Evolutionary conservation across 306 rosid species (phyloP), one percentile per base, ranked within the genome.

Genomic region (Begonia peltatifolia): DNA sequence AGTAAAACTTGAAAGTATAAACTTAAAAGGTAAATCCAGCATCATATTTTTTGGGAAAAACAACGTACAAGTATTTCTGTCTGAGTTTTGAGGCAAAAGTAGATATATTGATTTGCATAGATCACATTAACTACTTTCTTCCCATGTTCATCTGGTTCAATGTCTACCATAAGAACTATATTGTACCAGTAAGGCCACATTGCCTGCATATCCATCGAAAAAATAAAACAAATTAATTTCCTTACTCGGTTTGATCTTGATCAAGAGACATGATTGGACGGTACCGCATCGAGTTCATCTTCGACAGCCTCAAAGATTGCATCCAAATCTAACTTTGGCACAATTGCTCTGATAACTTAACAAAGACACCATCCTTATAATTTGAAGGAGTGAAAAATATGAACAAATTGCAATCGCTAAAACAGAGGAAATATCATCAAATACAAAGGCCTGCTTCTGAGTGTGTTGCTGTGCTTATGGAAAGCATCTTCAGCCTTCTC

Each of bases 121-220:
- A 76, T 76, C 71, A 71, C 78, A 23, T 76, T 76, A 75, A 68
- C 71, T 30, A 78, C 78, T 55, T 75, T 66, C 59, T 77, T 77
- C 54, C 73, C 83, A n/a, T 70, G 79, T 61, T 49, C 83, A 42
- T 77, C 83, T 10, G 79, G 79, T 57, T 77, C 83, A 10, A 77
- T 71, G 63, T 77, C 79, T 58, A 69, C 76, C 41, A 69, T 77
- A 7, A 77, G 72, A 10, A 79, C 79, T 48, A 77, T 77, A 71
- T 77, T 75, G 48, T 41, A 77, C 43, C 83, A 76, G 50, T 69
- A 72, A 57, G 75, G 73, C 8, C 79, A 72, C 83, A 77, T 77
- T 52, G 83, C 83, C 79, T 77, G 61, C 43, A 41, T 47, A 64
- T 36, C 14, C 57, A 66, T 30, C 58, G 36, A 9, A 52, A 60